These are phyloP conservation scores for Septoria linicola DNA, from an alignment of 2,329 filamentous ascomycete species.

Conservation along the genomic window DNA sequence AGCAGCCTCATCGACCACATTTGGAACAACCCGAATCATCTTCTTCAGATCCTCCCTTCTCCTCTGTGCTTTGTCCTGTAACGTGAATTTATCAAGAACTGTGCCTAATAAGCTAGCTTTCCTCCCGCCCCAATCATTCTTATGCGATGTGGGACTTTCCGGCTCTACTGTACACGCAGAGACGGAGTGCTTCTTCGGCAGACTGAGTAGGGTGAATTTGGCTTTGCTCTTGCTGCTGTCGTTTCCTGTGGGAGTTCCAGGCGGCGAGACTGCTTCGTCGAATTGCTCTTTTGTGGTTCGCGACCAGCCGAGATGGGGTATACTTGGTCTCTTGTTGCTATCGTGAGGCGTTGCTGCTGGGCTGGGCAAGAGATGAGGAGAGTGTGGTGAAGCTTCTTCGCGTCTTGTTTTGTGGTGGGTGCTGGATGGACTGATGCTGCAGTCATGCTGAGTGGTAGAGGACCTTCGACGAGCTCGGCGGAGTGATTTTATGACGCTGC, in stretches of 20 bases:
- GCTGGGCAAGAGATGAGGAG: constrained; percentile 24
- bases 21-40: constrained; percentile 34
- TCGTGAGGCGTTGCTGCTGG: constrained; percentile 4
- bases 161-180: not conserved
- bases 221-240: no score
- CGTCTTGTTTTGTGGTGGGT: not conserved
- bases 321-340: not conserved
- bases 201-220: no score
- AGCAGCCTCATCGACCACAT: no score
- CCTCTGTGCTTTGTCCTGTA: constrained; percentile 29
- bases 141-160: not conserved
- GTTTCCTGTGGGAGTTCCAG: constrained; percentile 1
- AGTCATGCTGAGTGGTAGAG: not conserved
- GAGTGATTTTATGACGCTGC: not conserved
- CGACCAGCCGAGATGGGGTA: constrained; percentile 30
- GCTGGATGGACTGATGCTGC: constrained; percentile 13
- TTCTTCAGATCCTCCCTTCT: constrained; percentile 37
- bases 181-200: no score
- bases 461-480: not conserved
- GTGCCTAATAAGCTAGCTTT: constrained; percentile 18
- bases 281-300: constrained; percentile 26
- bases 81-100: constrained; percentile 26
- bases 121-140: not conserved
- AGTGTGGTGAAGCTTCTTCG: constrained; percentile 8
- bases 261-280: constrained; percentile 24